Percentiles rank a stretch among this genome's conserved stretches.
phyloP scores from a whole-genome alignment of 1,284 basidiomycete species.

The Ganoderma lucidum region DNA sequence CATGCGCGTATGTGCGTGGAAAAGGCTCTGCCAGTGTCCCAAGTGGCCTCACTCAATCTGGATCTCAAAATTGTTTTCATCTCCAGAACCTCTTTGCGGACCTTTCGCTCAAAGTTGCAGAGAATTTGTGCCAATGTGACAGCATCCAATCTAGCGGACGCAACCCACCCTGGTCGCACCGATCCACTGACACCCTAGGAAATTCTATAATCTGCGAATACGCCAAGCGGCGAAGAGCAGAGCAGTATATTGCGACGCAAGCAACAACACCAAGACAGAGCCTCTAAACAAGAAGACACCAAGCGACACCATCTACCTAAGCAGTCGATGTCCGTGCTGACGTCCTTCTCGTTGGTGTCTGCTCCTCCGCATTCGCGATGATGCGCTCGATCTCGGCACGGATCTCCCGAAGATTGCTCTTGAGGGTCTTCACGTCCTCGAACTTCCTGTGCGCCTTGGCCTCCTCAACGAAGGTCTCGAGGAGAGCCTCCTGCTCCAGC shows the following conservation, averaged over 20 bases:
- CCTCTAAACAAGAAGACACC: background rate
- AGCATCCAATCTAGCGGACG: background rate
- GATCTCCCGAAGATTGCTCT: constrained; percentile 80
- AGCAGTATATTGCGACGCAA: background rate
- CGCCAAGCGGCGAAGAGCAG: background rate
- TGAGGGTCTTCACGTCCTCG: constrained; percentile 85
- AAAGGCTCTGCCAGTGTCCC: background rate
- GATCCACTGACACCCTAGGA: background rate
- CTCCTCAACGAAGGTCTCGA: constrained; percentile 86
- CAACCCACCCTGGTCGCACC: background rate
- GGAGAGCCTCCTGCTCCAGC: constrained; percentile 88
- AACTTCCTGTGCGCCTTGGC: constrained; percentile 88
- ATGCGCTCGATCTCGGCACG: constrained; percentile 81
- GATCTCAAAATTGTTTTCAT: background rate
- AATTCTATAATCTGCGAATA: background rate
- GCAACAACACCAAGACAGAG: background rate
- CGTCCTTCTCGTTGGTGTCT: constrained; percentile 10
- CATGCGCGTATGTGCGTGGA: background rate
- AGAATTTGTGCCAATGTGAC: background rate
- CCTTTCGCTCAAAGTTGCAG: background rate
- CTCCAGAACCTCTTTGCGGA: background rate
- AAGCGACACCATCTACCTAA: background rate
- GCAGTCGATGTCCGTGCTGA: constrained; percentile 5
- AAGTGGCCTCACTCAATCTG: background rate
- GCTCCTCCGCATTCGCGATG: constrained; percentile 51